Conservation (phyloP, 306 rosid genomes). For the Quercus agrifolia region DNA sequence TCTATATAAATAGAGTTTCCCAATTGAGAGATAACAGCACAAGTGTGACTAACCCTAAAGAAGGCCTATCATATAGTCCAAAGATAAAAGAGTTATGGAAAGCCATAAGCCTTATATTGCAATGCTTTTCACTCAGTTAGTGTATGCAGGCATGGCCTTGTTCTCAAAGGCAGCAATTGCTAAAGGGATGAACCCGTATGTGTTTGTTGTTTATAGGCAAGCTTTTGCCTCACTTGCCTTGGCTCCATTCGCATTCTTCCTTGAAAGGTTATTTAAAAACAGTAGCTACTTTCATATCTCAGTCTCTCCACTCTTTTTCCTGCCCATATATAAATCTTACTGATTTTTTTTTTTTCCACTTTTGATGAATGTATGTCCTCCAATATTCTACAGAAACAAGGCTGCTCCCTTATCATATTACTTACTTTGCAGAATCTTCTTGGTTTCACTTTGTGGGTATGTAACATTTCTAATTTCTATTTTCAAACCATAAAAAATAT, state of each 20-base stretch:
- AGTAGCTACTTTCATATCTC: neutral
- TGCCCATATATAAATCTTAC: neutral
- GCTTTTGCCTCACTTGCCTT: slow-evolving; percentile 69
- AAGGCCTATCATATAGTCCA: neutral
- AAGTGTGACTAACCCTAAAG: neutral
- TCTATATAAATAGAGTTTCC: slow-evolving; percentile 29
- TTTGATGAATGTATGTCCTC: neutral
- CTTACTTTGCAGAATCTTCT: slow-evolving; percentile 67
- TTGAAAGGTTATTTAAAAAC: slow-evolving; percentile 53
- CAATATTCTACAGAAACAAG: slow-evolving; percentile 50
- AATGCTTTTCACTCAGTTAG: slow-evolving; percentile 63
- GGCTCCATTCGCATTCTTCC: slow-evolving; percentile 73
- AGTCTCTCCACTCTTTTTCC: neutral
- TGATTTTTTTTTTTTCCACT: neutral
- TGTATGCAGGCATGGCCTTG: slow-evolving; percentile 92
- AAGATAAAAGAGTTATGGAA: slow-evolving; percentile 15
- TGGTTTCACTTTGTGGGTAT: slow-evolving; percentile 76
- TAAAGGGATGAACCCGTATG: slow-evolving; percentile 82
- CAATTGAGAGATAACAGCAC: neutral
- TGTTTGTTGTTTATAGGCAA: slow-evolving; percentile 91
- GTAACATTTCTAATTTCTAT: slow-evolving; percentile 4
- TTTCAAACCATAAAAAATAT: neutral
- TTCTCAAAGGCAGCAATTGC: slow-evolving; percentile 85
- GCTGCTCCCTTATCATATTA: slow-evolving; percentile 54
- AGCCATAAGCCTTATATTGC: slow-evolving; percentile 63